Evolutionary conservation across 495 filamentous ascomycete species (phyloP).

Genomic region (Cryomyces minteri): DNA sequence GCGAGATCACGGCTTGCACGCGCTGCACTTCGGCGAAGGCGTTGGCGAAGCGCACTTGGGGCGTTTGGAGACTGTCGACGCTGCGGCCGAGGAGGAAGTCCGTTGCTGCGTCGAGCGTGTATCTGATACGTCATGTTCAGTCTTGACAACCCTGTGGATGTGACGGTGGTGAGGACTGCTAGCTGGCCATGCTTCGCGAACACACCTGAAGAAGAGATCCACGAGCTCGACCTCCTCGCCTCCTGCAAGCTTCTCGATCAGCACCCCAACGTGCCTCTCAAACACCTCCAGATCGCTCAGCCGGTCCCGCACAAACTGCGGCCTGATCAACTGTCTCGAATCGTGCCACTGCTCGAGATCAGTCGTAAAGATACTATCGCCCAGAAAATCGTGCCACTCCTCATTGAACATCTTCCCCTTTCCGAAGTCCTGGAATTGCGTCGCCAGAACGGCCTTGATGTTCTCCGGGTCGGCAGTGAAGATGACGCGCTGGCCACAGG

Average conservation of each 20-base stretch:
- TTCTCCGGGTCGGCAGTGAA: slow-evolving; percentile 37
- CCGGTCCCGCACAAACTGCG: slow-evolving; percentile 38
- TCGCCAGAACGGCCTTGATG: slow-evolving; percentile 35
- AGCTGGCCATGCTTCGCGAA: background rate
- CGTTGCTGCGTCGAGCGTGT: slow-evolving; percentile 38
- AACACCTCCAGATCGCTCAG: slow-evolving; percentile 31
- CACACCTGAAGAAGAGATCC: slow-evolving; percentile 29
- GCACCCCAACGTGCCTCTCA: slow-evolving; percentile 25
- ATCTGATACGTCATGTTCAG: slow-evolving; percentile 1
- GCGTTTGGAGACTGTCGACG: slow-evolving; percentile 32
- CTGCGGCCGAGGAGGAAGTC: slow-evolving; percentile 37
- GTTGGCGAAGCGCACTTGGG: slow-evolving; percentile 28
- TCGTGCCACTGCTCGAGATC: slow-evolving; percentile 36
- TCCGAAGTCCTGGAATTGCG: slow-evolving; percentile 36
- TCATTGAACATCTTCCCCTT: slow-evolving; percentile 32
- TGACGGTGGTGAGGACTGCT: background rate
- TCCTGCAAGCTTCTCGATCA: slow-evolving; percentile 23
- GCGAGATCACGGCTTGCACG: slow-evolving; percentile 25
- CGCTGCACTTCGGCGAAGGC: slow-evolving; percentile 35
- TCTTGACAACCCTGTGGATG: background rate
- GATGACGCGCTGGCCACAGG: slow-evolving; percentile 22
- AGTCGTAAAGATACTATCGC: slow-evolving; percentile 38
- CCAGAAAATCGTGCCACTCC: slow-evolving; percentile 35
- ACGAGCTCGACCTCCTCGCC: slow-evolving; percentile 29
- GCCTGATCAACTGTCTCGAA: slow-evolving; percentile 32